Percentiles rank a stretch among this genome's conserved stretches.
phyloP scores from a whole-genome alignment of 78 protist species.

The Acrasis kona region DNA sequence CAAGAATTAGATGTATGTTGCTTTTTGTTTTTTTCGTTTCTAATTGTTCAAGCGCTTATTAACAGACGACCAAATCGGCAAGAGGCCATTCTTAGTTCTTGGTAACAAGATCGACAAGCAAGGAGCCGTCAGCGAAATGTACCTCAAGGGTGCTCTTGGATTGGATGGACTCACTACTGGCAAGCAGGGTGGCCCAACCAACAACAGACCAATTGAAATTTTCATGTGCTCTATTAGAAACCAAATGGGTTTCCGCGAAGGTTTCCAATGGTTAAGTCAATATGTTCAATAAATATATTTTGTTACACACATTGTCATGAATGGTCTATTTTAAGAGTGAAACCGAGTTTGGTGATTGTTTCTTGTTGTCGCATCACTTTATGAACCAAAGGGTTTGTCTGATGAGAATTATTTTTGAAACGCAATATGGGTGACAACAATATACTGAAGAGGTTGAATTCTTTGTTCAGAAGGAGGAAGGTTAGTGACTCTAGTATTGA shows the following conservation, averaged over 20 bases:
- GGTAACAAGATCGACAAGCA: conserved; percentile 98
- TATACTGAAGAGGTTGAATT: too few species aligned
- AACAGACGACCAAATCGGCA: conserved; percentile 52
- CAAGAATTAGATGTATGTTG: conserved; percentile 85
- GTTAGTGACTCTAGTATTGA: too few species aligned
- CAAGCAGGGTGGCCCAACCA: conserved; percentile 47
- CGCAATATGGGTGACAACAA: too few species aligned
- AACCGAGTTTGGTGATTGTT: too few species aligned
- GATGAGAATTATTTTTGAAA: too few species aligned
- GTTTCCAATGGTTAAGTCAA: conserved; percentile 47
- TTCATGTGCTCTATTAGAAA: conserved; percentile 94
- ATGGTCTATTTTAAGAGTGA: too few species aligned
- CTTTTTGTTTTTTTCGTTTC: too few species aligned
- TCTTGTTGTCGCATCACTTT: too few species aligned
- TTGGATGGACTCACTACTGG: conserved; percentile 70
- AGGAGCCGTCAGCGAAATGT: conserved; percentile 77
- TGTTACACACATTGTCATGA: too few species aligned
- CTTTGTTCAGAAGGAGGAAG: too few species aligned
- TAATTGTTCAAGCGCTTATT: too few species aligned
- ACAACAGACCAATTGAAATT: conserved; percentile 89
- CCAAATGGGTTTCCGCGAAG: conserved; percentile 92
- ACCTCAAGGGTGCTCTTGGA: conserved; percentile 72
- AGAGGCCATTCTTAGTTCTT: conserved; percentile 91
- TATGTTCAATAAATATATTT: conserved; percentile 20
- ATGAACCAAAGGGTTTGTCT: too few species aligned